A percentile compares a stretch with the other conserved stretches of the same genome.
phyloP scores from a whole-genome alignment of 83 land plant genomes.

The Picea abies region DNA sequence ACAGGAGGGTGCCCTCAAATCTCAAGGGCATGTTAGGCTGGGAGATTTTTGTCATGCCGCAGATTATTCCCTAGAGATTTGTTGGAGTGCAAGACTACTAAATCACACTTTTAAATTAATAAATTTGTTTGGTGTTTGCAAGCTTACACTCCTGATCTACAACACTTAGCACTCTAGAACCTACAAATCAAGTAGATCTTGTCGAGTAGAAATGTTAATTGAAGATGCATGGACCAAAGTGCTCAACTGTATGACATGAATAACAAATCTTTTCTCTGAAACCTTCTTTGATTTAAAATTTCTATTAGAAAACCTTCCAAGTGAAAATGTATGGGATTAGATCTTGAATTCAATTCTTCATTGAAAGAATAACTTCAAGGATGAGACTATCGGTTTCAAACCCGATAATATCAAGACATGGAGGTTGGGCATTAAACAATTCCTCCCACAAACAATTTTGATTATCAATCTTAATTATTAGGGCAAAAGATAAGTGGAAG shows the following conservation, averaged over 20 bases:
- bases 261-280: background rate
- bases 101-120: background rate
- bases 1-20: no score
- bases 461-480: no score
- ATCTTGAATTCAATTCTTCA: no score
- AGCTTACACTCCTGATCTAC: background rate
- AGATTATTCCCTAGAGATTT: no score
- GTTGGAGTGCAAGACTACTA: background rate
- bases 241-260: background rate
- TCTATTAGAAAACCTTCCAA: background rate
- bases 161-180: background rate
- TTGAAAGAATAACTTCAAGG: no score
- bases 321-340: no score
- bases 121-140: background rate
- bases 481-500: background rate
- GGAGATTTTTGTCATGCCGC: no score
- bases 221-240: background rate
- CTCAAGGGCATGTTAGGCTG: no score
- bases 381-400: no score
- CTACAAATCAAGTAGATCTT: background rate
- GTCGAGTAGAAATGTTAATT: background rate
- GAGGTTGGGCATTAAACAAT: no score
- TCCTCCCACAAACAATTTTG: no score
- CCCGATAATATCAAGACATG: no score
- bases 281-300: background rate